Evolutionary conservation across 1,284 basidiomycete genomes (phyloP).

Genomic region (Dichomitus squalens): DNA sequence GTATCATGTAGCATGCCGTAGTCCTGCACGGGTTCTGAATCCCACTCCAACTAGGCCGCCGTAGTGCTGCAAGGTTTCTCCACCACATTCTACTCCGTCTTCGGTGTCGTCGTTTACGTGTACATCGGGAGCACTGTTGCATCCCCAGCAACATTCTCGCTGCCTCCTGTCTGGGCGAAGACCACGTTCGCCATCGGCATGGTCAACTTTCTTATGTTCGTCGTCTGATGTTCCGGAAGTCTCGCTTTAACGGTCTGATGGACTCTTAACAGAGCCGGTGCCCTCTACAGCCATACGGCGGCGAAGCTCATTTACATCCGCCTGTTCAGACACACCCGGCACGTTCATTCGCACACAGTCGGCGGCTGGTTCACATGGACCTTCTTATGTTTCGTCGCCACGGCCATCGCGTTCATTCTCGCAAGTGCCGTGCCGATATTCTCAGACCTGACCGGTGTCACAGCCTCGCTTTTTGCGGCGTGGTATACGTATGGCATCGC

Average conservation of each 20-base stretch:
- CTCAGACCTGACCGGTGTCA: constrained; percentile 53
- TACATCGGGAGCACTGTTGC: constrained; percentile 61
- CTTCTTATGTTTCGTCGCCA: constrained; percentile 44
- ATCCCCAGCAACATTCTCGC: constrained; percentile 55
- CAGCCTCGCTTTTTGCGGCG: constrained; percentile 57
- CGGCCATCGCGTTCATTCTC: constrained; percentile 53
- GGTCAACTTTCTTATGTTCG: constrained; percentile 53
- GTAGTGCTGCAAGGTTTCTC: constrained; percentile 55
- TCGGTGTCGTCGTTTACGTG: constrained; percentile 55
- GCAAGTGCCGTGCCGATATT: constrained; percentile 59
- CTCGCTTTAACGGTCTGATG: neutral
- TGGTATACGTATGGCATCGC: constrained; percentile 62
- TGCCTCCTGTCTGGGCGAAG: constrained; percentile 53
- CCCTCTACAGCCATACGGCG: constrained; percentile 53
- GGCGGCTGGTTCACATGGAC: constrained; percentile 64
- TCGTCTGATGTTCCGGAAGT: constrained; percentile 1
- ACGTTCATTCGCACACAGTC: constrained; percentile 58
- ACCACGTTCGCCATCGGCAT: constrained; percentile 49
- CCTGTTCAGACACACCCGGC: constrained; percentile 56
- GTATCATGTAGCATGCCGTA: constrained; percentile 26
- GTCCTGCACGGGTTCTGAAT: neutral
- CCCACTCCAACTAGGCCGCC: constrained; percentile 40
- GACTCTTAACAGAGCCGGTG: constrained; percentile 39
- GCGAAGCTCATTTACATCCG: constrained; percentile 67
- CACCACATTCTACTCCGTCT: constrained; percentile 50